These are phyloP conservation scores for Candida sanyaensis DNA, from an alignment of 1,139 yeast genomes.

Conservation along the genomic window DNA sequence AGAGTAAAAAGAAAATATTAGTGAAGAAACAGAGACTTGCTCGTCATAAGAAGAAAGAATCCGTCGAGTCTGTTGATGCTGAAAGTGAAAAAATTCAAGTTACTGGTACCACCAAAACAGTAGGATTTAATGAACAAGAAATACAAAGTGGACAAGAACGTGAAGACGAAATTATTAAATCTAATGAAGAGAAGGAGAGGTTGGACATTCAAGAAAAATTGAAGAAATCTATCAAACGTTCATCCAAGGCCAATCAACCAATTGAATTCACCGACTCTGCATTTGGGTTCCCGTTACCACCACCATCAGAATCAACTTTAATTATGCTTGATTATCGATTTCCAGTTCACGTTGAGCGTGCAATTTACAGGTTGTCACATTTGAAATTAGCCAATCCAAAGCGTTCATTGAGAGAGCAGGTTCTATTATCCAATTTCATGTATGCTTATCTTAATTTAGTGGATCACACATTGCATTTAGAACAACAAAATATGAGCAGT, in stretches of 20 bases:
- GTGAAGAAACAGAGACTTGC: conserved; percentile 2
- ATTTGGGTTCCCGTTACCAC: conserved; percentile 84
- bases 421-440: conserved; percentile 91
- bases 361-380: conserved; percentile 89
- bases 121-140: conserved; percentile 7
- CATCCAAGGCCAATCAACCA: conserved; percentile 63
- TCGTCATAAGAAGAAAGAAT: neutral
- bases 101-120: neutral
- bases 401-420: conserved; percentile 89
- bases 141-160: conserved; percentile 3
- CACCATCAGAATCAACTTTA: conserved; percentile 71
- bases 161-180: conserved; percentile 10
- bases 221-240: conserved; percentile 44
- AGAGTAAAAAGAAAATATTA: conserved; percentile 1
- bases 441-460: conserved; percentile 93
- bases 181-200: conserved; percentile 34
- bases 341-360: conserved; percentile 94
- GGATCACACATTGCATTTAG: conserved; percentile 80
- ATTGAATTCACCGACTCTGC: conserved; percentile 79
- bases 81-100: neutral
- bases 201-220: conserved; percentile 49
- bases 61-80: conserved; percentile 4
- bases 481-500: conserved; percentile 45
- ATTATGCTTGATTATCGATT: conserved; percentile 82
- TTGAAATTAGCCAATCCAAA: conserved; percentile 92